phyloP scores from a whole-genome alignment of 306 rosid species.

The Citrullus colocynthis region DNA sequence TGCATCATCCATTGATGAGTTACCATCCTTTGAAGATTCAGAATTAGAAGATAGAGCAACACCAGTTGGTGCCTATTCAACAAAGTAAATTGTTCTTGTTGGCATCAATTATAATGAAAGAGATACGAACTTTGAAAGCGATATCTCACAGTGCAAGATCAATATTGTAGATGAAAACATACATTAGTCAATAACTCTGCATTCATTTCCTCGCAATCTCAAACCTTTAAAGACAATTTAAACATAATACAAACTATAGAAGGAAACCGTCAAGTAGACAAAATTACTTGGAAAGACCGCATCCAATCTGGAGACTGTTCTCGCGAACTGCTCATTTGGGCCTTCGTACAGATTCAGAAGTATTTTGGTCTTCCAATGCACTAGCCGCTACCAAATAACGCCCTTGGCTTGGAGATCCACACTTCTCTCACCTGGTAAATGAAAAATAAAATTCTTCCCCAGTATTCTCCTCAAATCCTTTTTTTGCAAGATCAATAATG shows the following conservation, averaged over 20 bases:
- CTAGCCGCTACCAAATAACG: not conserved
- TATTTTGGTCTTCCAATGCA: not conserved
- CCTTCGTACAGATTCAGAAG: not conserved
- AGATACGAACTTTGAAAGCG: not conserved
- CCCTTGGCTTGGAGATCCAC: not conserved
- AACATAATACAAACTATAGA: not conserved
- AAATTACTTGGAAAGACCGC: constrained; percentile 54
- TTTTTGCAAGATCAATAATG: not conserved
- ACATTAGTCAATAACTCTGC: not conserved
- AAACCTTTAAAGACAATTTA: not conserved
- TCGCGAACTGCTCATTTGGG: constrained; percentile 54
- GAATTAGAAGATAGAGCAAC: constrained; percentile 54
- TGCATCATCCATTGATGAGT: constrained; percentile 19
- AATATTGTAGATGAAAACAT: not conserved
- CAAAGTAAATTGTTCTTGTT: not conserved
- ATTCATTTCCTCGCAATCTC: not conserved
- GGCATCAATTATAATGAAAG: not conserved
- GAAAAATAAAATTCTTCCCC: not conserved
- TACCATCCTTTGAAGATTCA: constrained; percentile 22
- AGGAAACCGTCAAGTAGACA: not conserved
- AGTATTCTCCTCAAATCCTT: not conserved
- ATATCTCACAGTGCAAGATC: not conserved
- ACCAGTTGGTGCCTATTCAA: constrained; percentile 37
- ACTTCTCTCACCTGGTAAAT: not conserved
- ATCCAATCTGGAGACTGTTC: constrained; percentile 91